Evolutionary conservation across 768 basidiomycete genomes (phyloP), one percentile per base, ranked within the genome.

Genomic region (Trametes meyenii): DNA sequence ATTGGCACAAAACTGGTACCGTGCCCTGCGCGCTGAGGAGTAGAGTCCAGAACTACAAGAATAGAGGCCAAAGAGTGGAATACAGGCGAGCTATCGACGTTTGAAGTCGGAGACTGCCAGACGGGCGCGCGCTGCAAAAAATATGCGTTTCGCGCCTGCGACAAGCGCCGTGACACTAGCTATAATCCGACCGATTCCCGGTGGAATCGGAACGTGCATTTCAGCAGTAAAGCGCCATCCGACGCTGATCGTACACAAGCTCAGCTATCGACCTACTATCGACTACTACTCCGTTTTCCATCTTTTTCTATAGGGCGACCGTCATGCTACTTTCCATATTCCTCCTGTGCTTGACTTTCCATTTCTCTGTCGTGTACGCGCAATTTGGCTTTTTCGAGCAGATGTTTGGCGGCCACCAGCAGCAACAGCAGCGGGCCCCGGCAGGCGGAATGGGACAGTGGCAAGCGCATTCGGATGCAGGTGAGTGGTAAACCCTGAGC

Each of bases 311-410:
- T 12, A 1, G 29, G 24, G 5, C 21, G 6, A 43, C 19, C 23
- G 26, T 21, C 48, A 58, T 61, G 61, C 40, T 61, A 43, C 46
- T 60, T 10, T 29, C 67, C 16, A 24, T 76, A 16, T 63, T 82
- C 21, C 68, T 79, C 14, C 58, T 78, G 5, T 73, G 78, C 55
- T 66, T 79, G 19, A 63, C 74, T 16, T 73, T 61, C 1, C 60
- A 58, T 26, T 46, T 38, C 24, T 54, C 57, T 19, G 77, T 23
- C 48, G 77, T 45, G 81, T 72, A 35, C 74, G 76, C 16, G 87
- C 89, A 92, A 67, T 92, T 92, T 72, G 80, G 84, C 48, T 89
- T 91, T 73, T 93, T 93, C 68, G 85, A 88, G 62, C 84, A 87
- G 43, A 86, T 92, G 83, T 92, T 90, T 67, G 83, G 85, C 43